A percentile compares a stretch with the other conserved stretches of the same genome.
These are phyloP conservation scores for Solanum rostratum DNA, from an alignment of 257 asterid species.

Conservation along the genomic window DNA sequence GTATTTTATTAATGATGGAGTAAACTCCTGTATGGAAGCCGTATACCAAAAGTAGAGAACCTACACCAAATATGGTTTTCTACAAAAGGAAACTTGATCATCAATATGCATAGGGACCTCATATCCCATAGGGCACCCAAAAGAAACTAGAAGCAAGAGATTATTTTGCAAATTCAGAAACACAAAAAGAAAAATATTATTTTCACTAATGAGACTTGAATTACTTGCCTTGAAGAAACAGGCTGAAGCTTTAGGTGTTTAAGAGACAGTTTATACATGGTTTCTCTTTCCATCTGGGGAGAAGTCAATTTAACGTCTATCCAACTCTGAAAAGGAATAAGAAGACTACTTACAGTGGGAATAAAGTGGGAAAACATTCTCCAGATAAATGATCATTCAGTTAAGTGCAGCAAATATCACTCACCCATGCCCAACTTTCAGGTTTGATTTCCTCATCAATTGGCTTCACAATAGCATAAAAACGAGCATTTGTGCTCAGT, in stretches of 20 bases:
- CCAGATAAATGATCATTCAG: not conserved
- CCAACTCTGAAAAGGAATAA: constrained; percentile 50
- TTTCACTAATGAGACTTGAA: not conserved
- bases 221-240: constrained; percentile 51
- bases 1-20: not conserved
- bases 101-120: not conserved
- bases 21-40: not conserved
- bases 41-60: not conserved
- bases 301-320: constrained; percentile 84
- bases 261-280: constrained; percentile 63
- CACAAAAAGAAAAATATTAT: not conserved
- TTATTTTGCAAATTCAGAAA: not conserved
- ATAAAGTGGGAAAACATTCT: not conserved
- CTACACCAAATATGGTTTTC: not conserved
- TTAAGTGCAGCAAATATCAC: constrained; percentile 6
- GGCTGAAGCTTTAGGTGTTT: constrained; percentile 46
- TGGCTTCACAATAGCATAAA: constrained; percentile 87
- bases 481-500: constrained; percentile 91
- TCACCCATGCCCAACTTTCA: constrained; percentile 85
- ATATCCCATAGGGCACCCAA: not conserved
- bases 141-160: not conserved
- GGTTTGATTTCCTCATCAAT: constrained; percentile 49
- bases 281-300: constrained; percentile 94
- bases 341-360: not conserved
- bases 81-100: not conserved